A percentile compares a stretch with the other conserved stretches of the same genome.
Evolutionary conservation across 768 basidiomycete species (phyloP).

Genomic region (Agaricus blazei): DNA sequence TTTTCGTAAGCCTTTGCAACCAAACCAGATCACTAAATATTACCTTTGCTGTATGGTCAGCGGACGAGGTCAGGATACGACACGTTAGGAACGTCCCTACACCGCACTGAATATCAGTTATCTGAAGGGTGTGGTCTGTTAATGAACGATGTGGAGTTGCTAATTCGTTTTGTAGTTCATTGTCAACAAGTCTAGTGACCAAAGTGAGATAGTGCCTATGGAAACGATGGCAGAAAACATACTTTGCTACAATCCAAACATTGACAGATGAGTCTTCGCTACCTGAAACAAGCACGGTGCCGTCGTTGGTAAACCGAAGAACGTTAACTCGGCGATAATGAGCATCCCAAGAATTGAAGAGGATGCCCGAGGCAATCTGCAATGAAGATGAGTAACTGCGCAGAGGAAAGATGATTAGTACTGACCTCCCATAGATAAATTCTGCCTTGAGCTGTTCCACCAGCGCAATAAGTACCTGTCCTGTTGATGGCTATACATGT

Average conservation of each 20-base stretch:
- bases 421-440: constrained; percentile 95
- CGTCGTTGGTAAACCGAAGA: constrained; percentile 80
- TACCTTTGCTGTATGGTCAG: constrained; percentile 92
- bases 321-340: constrained; percentile 89
- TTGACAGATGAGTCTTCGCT: constrained; percentile 87
- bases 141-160: constrained; percentile 75
- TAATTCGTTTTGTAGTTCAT: constrained; percentile 68
- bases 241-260: constrained; percentile 91
- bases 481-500: constrained; percentile 74
- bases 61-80: constrained; percentile 72
- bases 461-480: constrained; percentile 74
- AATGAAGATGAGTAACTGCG: constrained; percentile 1
- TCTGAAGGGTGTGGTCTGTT: constrained; percentile 88
- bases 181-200: constrained; percentile 62
- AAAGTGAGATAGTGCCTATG: constrained; percentile 10
- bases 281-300: constrained; percentile 73
- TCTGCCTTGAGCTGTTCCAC: constrained; percentile 83
- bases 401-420: constrained; percentile 13
- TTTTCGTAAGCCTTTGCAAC: constrained; percentile 9
- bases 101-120: constrained; percentile 79
- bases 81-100: constrained; percentile 74
- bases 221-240: constrained; percentile 24
- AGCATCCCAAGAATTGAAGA: constrained; percentile 90
- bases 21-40: not conserved
- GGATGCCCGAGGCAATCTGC: constrained; percentile 88